Base-by-base conservation (phyloP, 495 filamentous ascomycete genomes). In the Penicillium paradoxum region DNA sequence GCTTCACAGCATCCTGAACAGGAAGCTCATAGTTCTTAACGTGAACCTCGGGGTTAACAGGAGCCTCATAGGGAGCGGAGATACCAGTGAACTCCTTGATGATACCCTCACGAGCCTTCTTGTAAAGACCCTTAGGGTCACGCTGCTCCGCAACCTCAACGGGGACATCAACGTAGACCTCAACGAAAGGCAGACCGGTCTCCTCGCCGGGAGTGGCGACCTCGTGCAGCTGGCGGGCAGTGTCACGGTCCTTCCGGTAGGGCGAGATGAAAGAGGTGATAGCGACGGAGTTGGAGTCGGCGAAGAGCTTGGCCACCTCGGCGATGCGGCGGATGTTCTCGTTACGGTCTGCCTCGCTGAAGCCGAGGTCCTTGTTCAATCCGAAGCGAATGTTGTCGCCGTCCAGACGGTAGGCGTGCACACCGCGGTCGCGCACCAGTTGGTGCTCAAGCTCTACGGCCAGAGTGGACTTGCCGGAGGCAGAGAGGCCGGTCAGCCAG, bases 311-410 rank as follows among this genome's bases (percentile, higher is more conserved):
- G 14, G 93, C 90, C 10, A 98, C 92, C 78, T 98, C 95, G 14
- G 88, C 89, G 59, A 98, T 95, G 50, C 93, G 82, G 43, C 93
- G 81, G 69, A 98, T 98, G 74, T 98, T 98, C 82, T 97, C 95
- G 67, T 89, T 90, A 53, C 93, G 83, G 76, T 97, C 93, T 60
- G 82, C 80, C 63, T 95, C 91, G 58, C 83, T 87, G 78, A 97
- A 97, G 4, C 91, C 92, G 29, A 97, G 81, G 76, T 98, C 92
- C 70, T 91, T 91, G 79, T 98, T 98, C 59, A 98, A 77, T 2
- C 93, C 95, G 78, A 97, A 97, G 52, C 93, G 92, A 63, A 98
- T 85, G 77, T 98, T 98, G 80, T 98, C 93, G 62, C 93, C 93
- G 71, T 98, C 93, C 15, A 98, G 85, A 1, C 95, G 83, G 78